These are phyloP conservation scores for Cladosporium sp. DNA, from an alignment of 2,329 filamentous ascomycete genomes.

Conservation along the genomic window DNA sequence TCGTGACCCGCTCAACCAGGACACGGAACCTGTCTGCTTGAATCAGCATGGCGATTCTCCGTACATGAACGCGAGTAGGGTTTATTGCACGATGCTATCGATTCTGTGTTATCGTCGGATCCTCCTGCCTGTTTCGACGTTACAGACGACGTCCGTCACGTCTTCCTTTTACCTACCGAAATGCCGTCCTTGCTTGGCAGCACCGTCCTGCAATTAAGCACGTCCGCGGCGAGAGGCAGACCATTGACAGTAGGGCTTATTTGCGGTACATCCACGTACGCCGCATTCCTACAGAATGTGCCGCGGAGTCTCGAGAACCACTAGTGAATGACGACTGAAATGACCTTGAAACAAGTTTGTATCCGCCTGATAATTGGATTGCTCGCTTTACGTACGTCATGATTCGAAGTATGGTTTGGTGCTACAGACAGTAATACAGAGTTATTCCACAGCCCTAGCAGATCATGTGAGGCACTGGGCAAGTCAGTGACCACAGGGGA, in stretches of 20 bases:
- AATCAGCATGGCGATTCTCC: background rate
- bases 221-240: background rate
- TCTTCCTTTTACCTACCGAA: background rate
- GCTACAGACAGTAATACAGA: no score
- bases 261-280: no score
- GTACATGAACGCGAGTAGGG: background rate
- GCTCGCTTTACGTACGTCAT: background rate
- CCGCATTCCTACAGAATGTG: background rate
- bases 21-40: background rate
- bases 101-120: conserved; percentile 1
- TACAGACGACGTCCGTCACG: background rate
- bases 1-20: background rate
- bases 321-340: background rate
- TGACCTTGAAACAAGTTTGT: background rate
- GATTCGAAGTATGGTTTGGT: background rate
- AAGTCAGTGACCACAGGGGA: no score
- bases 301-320: background rate
- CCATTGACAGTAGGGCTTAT: no score
- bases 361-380: background rate
- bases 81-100: background rate
- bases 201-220: background rate
- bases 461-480: background rate
- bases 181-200: background rate
- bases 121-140: conserved; percentile 2
- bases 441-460: background rate